phyloP scores from a whole-genome alignment of 192 early-diverging fungal species.

The Entomortierella parvispora region DNA sequence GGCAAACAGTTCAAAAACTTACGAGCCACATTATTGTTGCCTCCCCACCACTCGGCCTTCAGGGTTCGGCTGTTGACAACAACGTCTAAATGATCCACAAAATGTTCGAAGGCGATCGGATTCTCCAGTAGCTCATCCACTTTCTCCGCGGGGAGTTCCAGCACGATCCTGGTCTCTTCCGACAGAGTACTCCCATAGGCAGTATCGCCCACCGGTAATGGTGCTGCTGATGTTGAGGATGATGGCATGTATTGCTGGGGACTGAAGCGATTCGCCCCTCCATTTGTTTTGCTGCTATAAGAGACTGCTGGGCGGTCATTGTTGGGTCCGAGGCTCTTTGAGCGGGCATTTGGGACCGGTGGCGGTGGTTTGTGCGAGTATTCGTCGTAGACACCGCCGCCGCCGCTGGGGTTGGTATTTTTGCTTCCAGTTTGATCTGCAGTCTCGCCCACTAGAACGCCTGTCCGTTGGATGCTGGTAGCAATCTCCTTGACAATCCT shows the following conservation, averaged over 20 bases:
- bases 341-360: conserved; percentile 36
- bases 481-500: conserved; percentile 65
- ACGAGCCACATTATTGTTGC: conserved; percentile 62
- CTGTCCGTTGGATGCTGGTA: conserved; percentile 51
- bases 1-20: conserved; percentile 16
- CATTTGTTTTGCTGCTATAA: conserved; percentile 19
- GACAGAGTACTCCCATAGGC: conserved; percentile 11
- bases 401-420: conserved; percentile 9
- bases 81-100: conserved; percentile 41
- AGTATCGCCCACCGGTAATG: neutral
- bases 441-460: conserved; percentile 35
- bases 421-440: conserved; percentile 6
- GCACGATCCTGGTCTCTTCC: conserved; percentile 29
- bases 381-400: conserved; percentile 47
- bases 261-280: no score
- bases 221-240: conserved; percentile 7
- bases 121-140: conserved; percentile 41
- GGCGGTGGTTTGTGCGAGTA: conserved; percentile 49
- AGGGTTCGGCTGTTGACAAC: conserved; percentile 53
- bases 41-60: conserved; percentile 57
- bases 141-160: conserved; percentile 26
- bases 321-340: conserved; percentile 32
- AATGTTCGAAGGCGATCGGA: conserved; percentile 41
- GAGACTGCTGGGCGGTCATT: conserved; percentile 5
- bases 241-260: neutral